A percentile compares a stretch with the other conserved stretches of the same genome.
Conservation (phyloP, 2,329 filamentous ascomycete species). For the Fusarium sp. region DNA sequence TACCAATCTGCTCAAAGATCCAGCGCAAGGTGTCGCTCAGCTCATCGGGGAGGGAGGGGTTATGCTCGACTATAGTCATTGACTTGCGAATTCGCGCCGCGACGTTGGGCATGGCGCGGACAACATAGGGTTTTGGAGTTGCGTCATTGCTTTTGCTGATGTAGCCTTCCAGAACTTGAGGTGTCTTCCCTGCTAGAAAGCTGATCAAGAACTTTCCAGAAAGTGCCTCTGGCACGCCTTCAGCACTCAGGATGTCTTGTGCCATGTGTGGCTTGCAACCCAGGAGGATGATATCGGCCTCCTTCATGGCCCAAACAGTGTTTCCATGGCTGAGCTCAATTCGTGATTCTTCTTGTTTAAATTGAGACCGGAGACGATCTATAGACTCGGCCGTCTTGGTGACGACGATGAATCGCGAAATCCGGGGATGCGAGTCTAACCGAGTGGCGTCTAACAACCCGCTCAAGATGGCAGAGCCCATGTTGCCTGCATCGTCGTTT, state of each 20-base stretch:
- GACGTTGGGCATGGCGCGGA: slow-evolving; percentile 14
- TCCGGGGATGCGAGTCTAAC: background rate
- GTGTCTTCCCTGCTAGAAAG: slow-evolving; percentile 11
- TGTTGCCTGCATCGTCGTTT: background rate
- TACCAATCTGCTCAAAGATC: slow-evolving; percentile 13
- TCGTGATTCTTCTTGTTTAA: background rate
- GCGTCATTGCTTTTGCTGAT: background rate
- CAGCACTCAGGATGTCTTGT: slow-evolving; percentile 4
- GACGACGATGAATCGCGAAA: background rate
- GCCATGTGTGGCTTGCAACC: slow-evolving; percentile 13
- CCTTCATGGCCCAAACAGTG: slow-evolving; percentile 10
- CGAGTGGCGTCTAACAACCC: background rate
- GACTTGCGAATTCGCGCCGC: slow-evolving; percentile 12
- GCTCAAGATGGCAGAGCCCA: background rate
- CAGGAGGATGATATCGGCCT: slow-evolving; percentile 13
- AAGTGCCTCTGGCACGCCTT: slow-evolving; percentile 9
- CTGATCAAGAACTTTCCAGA: slow-evolving; percentile 16
- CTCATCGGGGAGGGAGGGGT: slow-evolving; percentile 1
- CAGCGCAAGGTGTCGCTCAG: slow-evolving; percentile 5
- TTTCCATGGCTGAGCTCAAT: background rate
- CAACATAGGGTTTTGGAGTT: slow-evolving; percentile 8
- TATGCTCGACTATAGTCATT: slow-evolving; percentile 15
- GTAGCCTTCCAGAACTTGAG: slow-evolving; percentile 9
- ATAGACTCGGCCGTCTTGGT: background rate
- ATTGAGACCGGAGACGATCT: background rate